Base-by-base conservation (phyloP, 2,329 filamentous ascomycete species). In the Penicillium aurantiogriseum region DNA sequence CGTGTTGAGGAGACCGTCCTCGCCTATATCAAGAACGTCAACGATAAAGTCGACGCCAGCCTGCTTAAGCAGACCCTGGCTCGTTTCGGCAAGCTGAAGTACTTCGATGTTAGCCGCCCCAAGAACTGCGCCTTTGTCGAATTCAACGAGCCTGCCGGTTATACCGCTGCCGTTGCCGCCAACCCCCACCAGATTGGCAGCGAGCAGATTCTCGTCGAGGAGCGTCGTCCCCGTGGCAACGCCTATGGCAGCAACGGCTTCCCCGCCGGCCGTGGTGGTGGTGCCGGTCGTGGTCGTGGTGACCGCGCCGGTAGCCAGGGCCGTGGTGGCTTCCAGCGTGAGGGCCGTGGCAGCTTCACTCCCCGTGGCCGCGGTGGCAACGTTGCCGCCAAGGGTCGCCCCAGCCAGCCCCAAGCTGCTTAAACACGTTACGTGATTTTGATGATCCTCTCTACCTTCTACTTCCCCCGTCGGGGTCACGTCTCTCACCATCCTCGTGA, bases 91-190 rank as follows among this genome's bases (percentile, higher is more conserved):
- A 85, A 87, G 71, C 72, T 88, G 47, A 78, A 79, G 59, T 86
- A 87, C 71, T 85, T 86, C 66, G 85, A 88, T 69, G 81, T 88
- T 65, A 85, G 81, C 72, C 83, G 85, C 63, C 77, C 76, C 69
- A 97, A 96, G 93, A 97, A 94, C 83, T 97, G 92, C 71, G 94
- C 94, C 27, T 97, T 97, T 72, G 91, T 97, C 59, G 94, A 99
- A 75, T 99, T 94, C 76, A 89, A 87, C 71, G 89, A 88, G 46
- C 73, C 85, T 23, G 86, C 92, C 54, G 91, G 86, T 46, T 97
- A 96, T 78, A 85, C 91, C 74, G 88, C 90, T 61, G 94, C 94
- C 43, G 83, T 91, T 38, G 85, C 85, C 60, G 89, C 88, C 66
- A 97, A 95, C 79, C 93, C 93, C 36, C 91, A 96, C 78, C 83